These are phyloP conservation scores for Syzygium jambos DNA, from an alignment of 345 rosid species.

Conservation along the genomic window DNA sequence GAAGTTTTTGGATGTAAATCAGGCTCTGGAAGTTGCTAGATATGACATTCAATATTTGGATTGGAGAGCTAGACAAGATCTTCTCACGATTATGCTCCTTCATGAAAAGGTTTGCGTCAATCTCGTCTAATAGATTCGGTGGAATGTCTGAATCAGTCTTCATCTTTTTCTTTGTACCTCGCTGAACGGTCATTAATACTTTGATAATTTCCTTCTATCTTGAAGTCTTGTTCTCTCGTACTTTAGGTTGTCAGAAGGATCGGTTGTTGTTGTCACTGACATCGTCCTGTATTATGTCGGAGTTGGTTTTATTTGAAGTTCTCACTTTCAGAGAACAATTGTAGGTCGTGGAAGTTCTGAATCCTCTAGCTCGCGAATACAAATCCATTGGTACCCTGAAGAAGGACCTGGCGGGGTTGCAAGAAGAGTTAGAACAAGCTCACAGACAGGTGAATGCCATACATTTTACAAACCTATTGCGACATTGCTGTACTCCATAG, in stretches of 20 bases:
- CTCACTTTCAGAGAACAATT: not conserved
- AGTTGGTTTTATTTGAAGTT: not conserved
- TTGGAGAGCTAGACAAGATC: conserved; percentile 98
- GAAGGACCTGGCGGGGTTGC: conserved; percentile 88
- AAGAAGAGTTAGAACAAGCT: conserved; percentile 75
- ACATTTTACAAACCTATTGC: not conserved
- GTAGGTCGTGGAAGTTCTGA: conserved; percentile 93
- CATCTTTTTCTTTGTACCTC: not conserved
- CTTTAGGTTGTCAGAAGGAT: not conserved
- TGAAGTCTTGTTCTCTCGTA: not conserved
- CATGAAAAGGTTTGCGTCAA: conserved; percentile 71
- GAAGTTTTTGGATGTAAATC: conserved; percentile 75
- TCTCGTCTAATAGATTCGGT: not conserved
- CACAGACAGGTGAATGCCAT: conserved; percentile 60
- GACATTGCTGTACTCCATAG: not conserved
- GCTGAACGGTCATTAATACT: not conserved
- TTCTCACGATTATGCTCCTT: conserved; percentile 82
- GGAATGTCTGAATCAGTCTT: not conserved
- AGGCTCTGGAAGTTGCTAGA: conserved; percentile 91
- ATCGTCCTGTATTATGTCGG: not conserved
- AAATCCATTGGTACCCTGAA: conserved; percentile 87
- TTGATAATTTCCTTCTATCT: not conserved
- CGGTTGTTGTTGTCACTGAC: not conserved
- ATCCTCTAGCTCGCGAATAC: conserved; percentile 96
- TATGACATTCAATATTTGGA: conserved; percentile 87